A percentile compares a stretch with the other conserved stretches of the same genome.
Evolutionary conservation across 2,329 filamentous ascomycete genomes (phyloP).

Genomic region (Chaetomium sp.): DNA sequence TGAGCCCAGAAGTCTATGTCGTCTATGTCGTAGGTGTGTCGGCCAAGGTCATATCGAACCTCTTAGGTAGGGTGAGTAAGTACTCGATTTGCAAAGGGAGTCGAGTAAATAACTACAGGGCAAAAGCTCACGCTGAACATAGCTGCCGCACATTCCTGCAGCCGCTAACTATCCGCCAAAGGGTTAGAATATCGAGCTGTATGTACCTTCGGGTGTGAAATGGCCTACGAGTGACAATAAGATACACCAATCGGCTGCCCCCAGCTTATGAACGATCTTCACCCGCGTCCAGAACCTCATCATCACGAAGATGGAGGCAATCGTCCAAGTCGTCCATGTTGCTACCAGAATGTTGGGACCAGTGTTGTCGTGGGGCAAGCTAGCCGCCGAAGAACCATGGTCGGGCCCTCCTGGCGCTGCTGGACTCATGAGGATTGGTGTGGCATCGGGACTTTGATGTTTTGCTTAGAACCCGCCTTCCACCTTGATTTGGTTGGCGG

Average conservation of each 20-base stretch:
- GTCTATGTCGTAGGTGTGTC: slow-evolving; percentile 17
- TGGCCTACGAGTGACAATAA: slow-evolving; percentile 25
- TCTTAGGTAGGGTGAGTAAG: slow-evolving; percentile 4
- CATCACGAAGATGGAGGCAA: slow-evolving; percentile 30
- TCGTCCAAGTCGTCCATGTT: slow-evolving; percentile 18
- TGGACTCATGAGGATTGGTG: slow-evolving; percentile 1
- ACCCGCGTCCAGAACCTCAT: slow-evolving; percentile 34
- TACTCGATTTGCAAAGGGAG: too few species aligned
- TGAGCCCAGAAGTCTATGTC: background rate
- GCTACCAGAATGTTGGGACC: slow-evolving; percentile 20
- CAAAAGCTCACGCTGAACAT: slow-evolving; percentile 4
- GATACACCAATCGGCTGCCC: slow-evolving; percentile 32
- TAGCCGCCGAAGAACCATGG: background rate
- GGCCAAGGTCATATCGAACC: slow-evolving; percentile 17
- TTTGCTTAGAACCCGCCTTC: background rate
- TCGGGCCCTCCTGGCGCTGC: background rate
- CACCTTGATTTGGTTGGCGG: too few species aligned
- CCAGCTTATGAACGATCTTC: slow-evolving; percentile 30
- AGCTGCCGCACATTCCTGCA: slow-evolving; percentile 12
- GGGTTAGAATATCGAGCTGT: background rate
- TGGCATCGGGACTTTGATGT: background rate
- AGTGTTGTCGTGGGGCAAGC: slow-evolving; percentile 3
- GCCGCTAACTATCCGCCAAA: slow-evolving; percentile 17
- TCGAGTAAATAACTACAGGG: too few species aligned
- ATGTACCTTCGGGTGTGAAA: background rate